Evolutionary conservation across 2,329 filamentous ascomycete species (phyloP).

Genomic region (Capronia americana): DNA sequence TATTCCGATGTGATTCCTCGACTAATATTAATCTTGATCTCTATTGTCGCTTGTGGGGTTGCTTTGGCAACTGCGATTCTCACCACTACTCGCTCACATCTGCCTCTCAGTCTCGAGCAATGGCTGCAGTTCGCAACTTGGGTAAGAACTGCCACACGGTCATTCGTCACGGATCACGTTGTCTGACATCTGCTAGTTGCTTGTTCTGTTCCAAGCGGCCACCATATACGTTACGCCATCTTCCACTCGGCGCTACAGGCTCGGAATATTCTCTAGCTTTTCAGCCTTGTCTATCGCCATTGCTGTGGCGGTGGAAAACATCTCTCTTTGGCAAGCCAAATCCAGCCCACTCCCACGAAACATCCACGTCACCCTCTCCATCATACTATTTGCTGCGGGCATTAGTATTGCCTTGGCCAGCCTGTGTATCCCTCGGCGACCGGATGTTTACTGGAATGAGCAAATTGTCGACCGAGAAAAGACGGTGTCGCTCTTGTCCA

Average conservation of each 20-base stretch:
- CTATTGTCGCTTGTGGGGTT: conserved; percentile 59
- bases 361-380: conserved; percentile 33
- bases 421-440: conserved; percentile 68
- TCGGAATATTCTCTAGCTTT: conserved; percentile 33
- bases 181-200: conserved; percentile 32
- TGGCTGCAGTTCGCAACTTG: conserved; percentile 68
- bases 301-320: conserved; percentile 36
- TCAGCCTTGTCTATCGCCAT: conserved; percentile 35
- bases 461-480: conserved; percentile 68
- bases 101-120: conserved; percentile 59
- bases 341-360: conserved; percentile 31
- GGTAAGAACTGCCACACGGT: conserved; percentile 57
- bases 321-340: conserved; percentile 33
- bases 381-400: conserved; percentile 40
- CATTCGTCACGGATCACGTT: background rate
- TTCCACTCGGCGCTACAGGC: conserved; percentile 33
- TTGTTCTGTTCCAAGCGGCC: conserved; percentile 36
- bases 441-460: conserved; percentile 67
- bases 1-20: conserved; percentile 70
- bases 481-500: conserved; percentile 65
- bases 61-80: conserved; percentile 66
- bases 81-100: conserved; percentile 49
- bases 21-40: conserved; percentile 60
- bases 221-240: conserved; percentile 35
- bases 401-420: conserved; percentile 58